A percentile compares a stretch with the other conserved stretches of the same genome.
These are phyloP conservation scores for Onygenales sp. DNA, from an alignment of 2,329 filamentous ascomycete species.

Conservation along the genomic window DNA sequence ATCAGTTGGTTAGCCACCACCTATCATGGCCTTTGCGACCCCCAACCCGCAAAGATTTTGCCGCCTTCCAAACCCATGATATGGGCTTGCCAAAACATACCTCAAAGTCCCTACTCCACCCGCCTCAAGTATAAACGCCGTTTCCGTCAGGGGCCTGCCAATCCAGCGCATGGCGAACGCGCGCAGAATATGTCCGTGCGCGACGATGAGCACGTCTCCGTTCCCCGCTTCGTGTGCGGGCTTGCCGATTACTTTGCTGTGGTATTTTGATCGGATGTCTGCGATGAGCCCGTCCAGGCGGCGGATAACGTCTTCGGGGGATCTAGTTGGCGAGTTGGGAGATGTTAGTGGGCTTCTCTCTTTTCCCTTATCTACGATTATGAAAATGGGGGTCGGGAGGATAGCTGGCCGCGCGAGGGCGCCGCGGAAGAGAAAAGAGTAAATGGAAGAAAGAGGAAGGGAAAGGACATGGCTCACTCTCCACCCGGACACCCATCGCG, in stretches of 20 bases:
- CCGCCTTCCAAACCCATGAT: neutral
- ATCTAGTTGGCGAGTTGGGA: slow-evolving; percentile 33
- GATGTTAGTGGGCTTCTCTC: neutral
- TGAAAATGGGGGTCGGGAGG: neutral
- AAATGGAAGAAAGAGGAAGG: neutral
- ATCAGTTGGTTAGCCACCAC: neutral
- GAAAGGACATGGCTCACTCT: slow-evolving; percentile 49
- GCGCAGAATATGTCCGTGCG: slow-evolving; percentile 80
- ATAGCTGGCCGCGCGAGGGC: too few species aligned
- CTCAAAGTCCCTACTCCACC: slow-evolving; percentile 76
- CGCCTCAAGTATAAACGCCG: slow-evolving; percentile 74
- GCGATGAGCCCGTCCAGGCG: slow-evolving; percentile 67
- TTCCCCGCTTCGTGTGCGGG: slow-evolving; percentile 36
- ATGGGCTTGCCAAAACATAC: slow-evolving; percentile 33
- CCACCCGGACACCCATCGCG: slow-evolving; percentile 76
- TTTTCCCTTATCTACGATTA: neutral
- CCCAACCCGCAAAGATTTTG: neutral
- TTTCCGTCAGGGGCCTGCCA: slow-evolving; percentile 61
- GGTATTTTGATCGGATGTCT: slow-evolving; percentile 61
- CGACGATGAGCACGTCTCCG: slow-evolving; percentile 68
- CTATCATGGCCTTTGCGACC: neutral
- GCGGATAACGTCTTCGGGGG: slow-evolving; percentile 60
- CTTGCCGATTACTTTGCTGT: slow-evolving; percentile 52
- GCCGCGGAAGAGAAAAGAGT: too few species aligned
- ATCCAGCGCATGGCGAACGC: slow-evolving; percentile 85